phyloP scores from a whole-genome alignment of 1,139 yeast genomes.

The Spathaspora sp. region DNA sequence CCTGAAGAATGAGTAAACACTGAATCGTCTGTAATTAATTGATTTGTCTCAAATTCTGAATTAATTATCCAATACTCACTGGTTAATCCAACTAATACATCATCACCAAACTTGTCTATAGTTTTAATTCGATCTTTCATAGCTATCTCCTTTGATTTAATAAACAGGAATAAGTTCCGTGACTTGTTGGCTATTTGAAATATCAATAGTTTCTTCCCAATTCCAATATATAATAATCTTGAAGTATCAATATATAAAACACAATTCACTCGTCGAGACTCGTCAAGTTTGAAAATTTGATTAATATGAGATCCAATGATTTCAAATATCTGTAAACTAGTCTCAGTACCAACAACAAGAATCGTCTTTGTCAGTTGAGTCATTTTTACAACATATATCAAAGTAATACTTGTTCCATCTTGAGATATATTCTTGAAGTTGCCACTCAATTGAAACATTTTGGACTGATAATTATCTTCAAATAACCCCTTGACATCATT shows the following conservation, averaged over 20 bases:
- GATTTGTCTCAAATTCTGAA: conserved; percentile 17
- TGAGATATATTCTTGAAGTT: conserved; percentile 26
- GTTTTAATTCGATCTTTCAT: conserved; percentile 29
- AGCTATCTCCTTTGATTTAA: conserved; percentile 23
- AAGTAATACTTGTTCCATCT: conserved; percentile 21
- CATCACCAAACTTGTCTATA: conserved; percentile 16
- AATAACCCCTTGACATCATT: conserved; percentile 21
- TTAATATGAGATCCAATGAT: conserved; percentile 36
- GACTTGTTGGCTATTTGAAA: conserved; percentile 30
- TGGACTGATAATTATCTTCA: conserved; percentile 9
- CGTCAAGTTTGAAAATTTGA: conserved; percentile 31
- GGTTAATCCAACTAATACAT: conserved; percentile 24
- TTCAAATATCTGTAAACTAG: conserved; percentile 31
- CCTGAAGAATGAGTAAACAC: conserved; percentile 18
- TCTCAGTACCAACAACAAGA: conserved; percentile 27
- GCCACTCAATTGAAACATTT: conserved; percentile 5
- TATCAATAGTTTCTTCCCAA: conserved; percentile 31
- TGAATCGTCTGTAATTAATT: conserved; percentile 14
- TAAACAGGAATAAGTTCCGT: conserved; percentile 31
- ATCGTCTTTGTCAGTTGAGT: conserved; percentile 20
- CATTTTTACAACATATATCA: conserved; percentile 19
- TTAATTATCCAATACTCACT: conserved; percentile 27
- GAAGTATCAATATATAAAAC: conserved; percentile 16
- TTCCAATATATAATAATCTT: conserved; percentile 27
- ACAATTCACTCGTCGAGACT: conserved; percentile 15